Conservation (phyloP, 371 early-diverging fungal species). For the Choanephora cucurbitarum region DNA sequence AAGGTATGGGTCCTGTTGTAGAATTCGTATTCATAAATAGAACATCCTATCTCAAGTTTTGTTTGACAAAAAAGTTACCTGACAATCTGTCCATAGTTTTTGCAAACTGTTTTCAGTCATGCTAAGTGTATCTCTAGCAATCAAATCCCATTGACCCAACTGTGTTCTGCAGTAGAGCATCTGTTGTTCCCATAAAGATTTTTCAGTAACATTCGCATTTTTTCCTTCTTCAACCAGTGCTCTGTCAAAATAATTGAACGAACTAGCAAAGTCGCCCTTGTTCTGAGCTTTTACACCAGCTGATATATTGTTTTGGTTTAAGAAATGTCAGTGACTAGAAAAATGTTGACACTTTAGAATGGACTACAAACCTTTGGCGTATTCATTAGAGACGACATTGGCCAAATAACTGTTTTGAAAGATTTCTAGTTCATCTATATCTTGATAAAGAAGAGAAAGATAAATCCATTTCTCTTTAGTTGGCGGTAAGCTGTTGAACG, state of each 20-base stretch:
- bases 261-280: slow-evolving; percentile 57
- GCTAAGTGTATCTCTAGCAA: slow-evolving; percentile 45
- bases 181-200: slow-evolving; percentile 59
- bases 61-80: slow-evolving; percentile 18
- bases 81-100: slow-evolving; percentile 56
- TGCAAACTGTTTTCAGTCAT: slow-evolving; percentile 45
- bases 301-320: slow-evolving; percentile 2
- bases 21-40: too few relatives aligned
- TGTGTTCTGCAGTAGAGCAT: slow-evolving; percentile 64
- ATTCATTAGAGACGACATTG: slow-evolving; percentile 48
- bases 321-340: not conserved
- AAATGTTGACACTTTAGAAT: too few relatives aligned
- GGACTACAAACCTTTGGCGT: slow-evolving; percentile 40
- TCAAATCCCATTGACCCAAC: slow-evolving; percentile 64
- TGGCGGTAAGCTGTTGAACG: not conserved
- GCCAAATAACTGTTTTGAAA: slow-evolving; percentile 61
- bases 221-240: slow-evolving; percentile 18
- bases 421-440: slow-evolving; percentile 62
- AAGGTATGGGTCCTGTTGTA: slow-evolving; percentile 47
- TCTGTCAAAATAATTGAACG: slow-evolving; percentile 52
- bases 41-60: not conserved
- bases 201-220: slow-evolving; percentile 24
- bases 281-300: slow-evolving; percentile 65
- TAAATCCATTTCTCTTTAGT: slow-evolving; percentile 54
- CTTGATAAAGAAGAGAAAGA: slow-evolving; percentile 62